phyloP scores from a whole-genome alignment of 2,329 filamentous ascomycete genomes.

The Verticillium longisporum region DNA sequence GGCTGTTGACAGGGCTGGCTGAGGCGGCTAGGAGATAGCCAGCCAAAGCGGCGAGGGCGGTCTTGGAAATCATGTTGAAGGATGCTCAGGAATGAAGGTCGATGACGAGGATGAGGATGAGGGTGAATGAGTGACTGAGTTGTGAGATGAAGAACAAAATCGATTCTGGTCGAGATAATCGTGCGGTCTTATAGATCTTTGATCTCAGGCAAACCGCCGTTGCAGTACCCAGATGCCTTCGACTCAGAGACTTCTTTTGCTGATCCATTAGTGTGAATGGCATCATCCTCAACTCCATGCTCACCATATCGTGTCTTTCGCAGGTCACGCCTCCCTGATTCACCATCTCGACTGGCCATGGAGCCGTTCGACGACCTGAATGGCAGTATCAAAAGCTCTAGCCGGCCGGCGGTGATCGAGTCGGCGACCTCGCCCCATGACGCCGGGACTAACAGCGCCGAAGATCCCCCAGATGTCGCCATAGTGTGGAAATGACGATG shows the following conservation, averaged over 20 bases:
- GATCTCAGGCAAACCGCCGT: background rate
- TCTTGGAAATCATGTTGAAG: background rate
- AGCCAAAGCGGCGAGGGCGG: background rate
- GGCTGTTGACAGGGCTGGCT: background rate
- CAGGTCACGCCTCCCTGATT: background rate
- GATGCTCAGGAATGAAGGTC: background rate
- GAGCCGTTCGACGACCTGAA: background rate
- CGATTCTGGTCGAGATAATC: background rate
- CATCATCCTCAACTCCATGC: background rate
- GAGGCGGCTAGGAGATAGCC: background rate
- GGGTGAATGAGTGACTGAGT: background rate
- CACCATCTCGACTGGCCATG: background rate
- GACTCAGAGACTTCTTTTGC: background rate
- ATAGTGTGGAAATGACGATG: conserved; percentile 1
- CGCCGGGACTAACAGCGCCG: background rate
- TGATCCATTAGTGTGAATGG: background rate
- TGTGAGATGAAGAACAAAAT: background rate
- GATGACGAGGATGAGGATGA: background rate
- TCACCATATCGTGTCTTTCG: background rate
- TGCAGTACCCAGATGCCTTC: background rate
- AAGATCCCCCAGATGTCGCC: background rate
- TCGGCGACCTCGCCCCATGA: background rate
- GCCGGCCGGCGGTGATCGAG: background rate
- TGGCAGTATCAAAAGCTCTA: background rate
- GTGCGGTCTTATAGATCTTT: background rate